Percentiles rank a stretch among this genome's conserved stretches.
Evolutionary conservation across 1,139 yeast species (phyloP).

Genomic region (Yamadazyma aaseri): DNA sequence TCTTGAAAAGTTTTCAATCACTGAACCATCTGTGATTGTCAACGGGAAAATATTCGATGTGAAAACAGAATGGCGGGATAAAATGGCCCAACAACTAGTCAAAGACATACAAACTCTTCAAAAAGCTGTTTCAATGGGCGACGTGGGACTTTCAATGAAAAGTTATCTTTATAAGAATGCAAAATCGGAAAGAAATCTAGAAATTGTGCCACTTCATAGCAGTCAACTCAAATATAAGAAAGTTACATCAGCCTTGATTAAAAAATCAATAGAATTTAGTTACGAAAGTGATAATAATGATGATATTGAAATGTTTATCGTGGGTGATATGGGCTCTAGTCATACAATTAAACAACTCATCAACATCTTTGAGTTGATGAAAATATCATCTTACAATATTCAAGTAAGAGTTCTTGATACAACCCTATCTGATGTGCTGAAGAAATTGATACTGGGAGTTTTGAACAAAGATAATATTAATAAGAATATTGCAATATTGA

Average conservation of each 20-base stretch:
- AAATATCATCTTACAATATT: conserved; percentile 25
- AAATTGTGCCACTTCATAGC: conserved; percentile 35
- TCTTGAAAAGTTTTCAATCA: conserved; percentile 35
- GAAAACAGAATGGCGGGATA: conserved; percentile 37
- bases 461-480: conserved; percentile 19
- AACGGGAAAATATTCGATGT: conserved; percentile 67
- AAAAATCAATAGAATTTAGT: conserved; percentile 19
- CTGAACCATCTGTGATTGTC: conserved; percentile 55
- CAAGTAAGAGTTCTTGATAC: conserved; percentile 34
- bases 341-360: conserved; percentile 41
- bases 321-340: conserved; percentile 51
- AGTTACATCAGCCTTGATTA: conserved; percentile 29
- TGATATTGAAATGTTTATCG: conserved; percentile 47
- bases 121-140: conserved; percentile 21
- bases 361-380: conserved; percentile 30
- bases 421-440: conserved; percentile 8
- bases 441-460: conserved; percentile 10
- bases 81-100: conserved; percentile 38
- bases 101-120: conserved; percentile 36
- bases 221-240: conserved; percentile 32
- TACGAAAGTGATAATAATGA: conserved; percentile 15
- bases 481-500: conserved; percentile 11
- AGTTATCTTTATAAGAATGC: conserved; percentile 33
- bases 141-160: conserved; percentile 24
- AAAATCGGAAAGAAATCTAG: conserved; percentile 29